Evolutionary conservation across 352 stramenopile genomes (phyloP), one percentile per base, ranked within the genome.

Genomic region (Globisporangium paddicum): DNA sequence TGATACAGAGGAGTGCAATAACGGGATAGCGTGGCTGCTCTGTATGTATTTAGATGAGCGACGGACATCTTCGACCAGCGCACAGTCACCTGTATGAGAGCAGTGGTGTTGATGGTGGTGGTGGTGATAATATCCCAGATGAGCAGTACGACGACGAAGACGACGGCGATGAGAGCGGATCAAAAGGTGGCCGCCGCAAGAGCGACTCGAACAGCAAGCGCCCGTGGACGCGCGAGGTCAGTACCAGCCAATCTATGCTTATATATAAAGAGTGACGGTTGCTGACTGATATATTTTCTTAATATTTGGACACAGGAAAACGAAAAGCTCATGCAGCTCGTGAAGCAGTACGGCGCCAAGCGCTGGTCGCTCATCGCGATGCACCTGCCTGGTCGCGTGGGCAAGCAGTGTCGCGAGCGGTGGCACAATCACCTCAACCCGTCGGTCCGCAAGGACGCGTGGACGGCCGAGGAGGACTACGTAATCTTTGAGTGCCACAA

Each of bases 401-500:
- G 89, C 14, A 97, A 97, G 63, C 89, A 97, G 58, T 96, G 87
- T 49, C 78, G 89, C 48, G 87, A 96, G 57, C 69, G 83, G 64
- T 96, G 87, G 87, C 83, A 95, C 71, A 95, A 96, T 58, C 86
- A 96, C 57, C 58, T 96, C 67, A 93, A 94, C 58, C 86, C 86
- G 11, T 84, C 77, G 23, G 84, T 97, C 8, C 83, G 89, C 53
- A 96, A 95, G 60, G 86, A 93, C 44, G 86, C 88, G 13, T 97
- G 86, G 88, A 96, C 84, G 0, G 73, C 81, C 0, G 88, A 97
- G 52, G 90, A 97, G 60, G 90, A 97, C 67, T 88, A 93, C 48
- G 79, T 96, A 26, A 95, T 97, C 53, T 91, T 96, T 54, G 79
- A 95, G 55, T 93, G 84, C 60, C 89, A 97, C 65, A 93, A 95